Conservation (phyloP, 2,329 filamentous ascomycete species). For the Huntiella moniliformis region DNA sequence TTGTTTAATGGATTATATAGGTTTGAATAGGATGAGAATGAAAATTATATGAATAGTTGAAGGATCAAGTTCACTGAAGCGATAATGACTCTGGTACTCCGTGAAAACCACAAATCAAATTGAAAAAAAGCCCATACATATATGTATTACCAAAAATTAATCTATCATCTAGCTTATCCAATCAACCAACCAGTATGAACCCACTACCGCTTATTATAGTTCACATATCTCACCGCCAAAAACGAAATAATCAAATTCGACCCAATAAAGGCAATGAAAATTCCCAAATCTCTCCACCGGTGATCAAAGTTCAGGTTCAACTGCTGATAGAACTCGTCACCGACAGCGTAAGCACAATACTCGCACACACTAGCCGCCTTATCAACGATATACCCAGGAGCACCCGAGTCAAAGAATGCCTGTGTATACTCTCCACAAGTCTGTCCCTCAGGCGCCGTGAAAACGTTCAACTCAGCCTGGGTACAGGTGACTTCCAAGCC, state of each 20-base stretch:
- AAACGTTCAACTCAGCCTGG: slow-evolving; percentile 42
- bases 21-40: neutral
- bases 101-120: no score
- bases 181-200: neutral
- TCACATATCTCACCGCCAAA: slow-evolving; percentile 31
- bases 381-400: slow-evolving; percentile 50
- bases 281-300: slow-evolving; percentile 69
- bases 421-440: slow-evolving; percentile 61
- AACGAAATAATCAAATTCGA: slow-evolving; percentile 53
- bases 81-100: no score
- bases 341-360: slow-evolving; percentile 66
- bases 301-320: slow-evolving; percentile 48
- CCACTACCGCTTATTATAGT: slow-evolving; percentile 25
- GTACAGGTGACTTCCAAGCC: slow-evolving; percentile 42
- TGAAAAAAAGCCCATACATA: no score
- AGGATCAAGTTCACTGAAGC: no score
- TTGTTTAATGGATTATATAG: neutral
- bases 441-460: slow-evolving; percentile 45
- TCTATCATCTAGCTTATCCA: neutral
- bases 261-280: slow-evolving; percentile 55
- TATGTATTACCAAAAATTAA: neutral
- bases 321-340: slow-evolving; percentile 59
- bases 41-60: neutral
- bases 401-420: slow-evolving; percentile 48
- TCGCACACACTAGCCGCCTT: slow-evolving; percentile 47